Evolutionary conservation across 148 eudicot genomes (phyloP).

Genomic region (Nyssa sinensis): DNA sequence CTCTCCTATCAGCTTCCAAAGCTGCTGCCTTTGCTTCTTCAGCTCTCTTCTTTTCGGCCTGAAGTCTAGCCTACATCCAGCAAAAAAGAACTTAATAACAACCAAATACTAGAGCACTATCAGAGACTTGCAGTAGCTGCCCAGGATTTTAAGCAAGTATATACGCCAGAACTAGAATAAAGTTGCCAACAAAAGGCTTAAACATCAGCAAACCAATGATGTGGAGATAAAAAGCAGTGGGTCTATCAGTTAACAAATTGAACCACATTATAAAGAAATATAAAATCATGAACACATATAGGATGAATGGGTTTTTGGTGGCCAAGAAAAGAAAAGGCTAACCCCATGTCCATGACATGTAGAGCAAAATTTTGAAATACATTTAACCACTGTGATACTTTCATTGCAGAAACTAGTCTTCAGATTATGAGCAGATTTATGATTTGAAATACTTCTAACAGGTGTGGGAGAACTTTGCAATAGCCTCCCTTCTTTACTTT

Average conservation of each 20-base stretch:
- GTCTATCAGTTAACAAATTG: neutral
- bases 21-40: conserved; percentile 60
- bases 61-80: conserved; percentile 58
- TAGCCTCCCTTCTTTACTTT: neutral
- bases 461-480: neutral
- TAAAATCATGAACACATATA: neutral
- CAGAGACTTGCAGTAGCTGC: neutral
- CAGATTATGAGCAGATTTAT: neutral
- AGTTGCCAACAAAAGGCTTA: neutral
- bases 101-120: neutral
- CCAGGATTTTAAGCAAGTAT: conserved; percentile 1
- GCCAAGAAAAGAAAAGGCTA: neutral
- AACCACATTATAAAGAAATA: neutral
- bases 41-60: conserved; percentile 56
- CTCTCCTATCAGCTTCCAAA: conserved; percentile 66
- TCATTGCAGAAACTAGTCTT: neutral
- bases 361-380: neutral
- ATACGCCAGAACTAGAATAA: neutral
- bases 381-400: too few species aligned
- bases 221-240: neutral
- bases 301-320: neutral
- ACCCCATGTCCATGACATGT: neutral
- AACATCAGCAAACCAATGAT: neutral
- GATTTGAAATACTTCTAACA: neutral
- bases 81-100: neutral